phyloP scores from a whole-genome alignment of 352 stramenopile species.

The Globisporangium okanoganense region DNA sequence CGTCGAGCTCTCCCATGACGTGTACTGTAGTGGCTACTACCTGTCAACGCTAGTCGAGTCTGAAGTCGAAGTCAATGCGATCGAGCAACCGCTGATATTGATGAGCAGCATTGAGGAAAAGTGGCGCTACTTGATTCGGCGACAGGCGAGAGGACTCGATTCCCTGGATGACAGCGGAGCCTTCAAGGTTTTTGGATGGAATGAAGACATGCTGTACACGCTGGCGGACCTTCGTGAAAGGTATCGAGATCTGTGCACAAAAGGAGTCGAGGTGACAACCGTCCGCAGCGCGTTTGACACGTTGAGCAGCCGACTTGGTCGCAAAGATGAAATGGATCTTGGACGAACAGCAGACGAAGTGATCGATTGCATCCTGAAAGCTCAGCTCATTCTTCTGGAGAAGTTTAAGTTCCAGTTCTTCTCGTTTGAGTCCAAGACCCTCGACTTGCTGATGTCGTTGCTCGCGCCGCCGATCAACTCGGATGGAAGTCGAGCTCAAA shows the following conservation, averaged over 20 bases:
- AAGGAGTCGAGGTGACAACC: slow-evolving; percentile 36
- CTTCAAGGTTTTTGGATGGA: slow-evolving; percentile 71
- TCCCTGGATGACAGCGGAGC: slow-evolving; percentile 46
- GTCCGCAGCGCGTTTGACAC: slow-evolving; percentile 60
- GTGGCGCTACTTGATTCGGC: slow-evolving; percentile 51
- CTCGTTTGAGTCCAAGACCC: slow-evolving; percentile 64
- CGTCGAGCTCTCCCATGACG: slow-evolving; percentile 61
- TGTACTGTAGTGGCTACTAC: slow-evolving; percentile 77
- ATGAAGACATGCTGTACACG: slow-evolving; percentile 34
- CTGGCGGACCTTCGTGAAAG: slow-evolving; percentile 48
- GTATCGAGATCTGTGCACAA: slow-evolving; percentile 61
- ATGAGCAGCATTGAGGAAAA: slow-evolving; percentile 82
- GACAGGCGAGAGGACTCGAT: slow-evolving; percentile 38
- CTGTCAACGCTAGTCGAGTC: slow-evolving; percentile 62
- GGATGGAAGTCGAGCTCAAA: slow-evolving; percentile 15
- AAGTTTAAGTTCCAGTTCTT: slow-evolving; percentile 80
- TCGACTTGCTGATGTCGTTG: slow-evolving; percentile 47
- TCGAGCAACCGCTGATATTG: slow-evolving; percentile 70
- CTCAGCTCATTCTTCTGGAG: slow-evolving; percentile 57
- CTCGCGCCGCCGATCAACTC: slow-evolving; percentile 16
- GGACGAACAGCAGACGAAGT: slow-evolving; percentile 63
- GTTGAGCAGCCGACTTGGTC: slow-evolving; percentile 45
- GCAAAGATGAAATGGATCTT: slow-evolving; percentile 43
- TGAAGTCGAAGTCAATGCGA: slow-evolving; percentile 46
- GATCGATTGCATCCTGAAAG: slow-evolving; percentile 65